Percentiles rank a stretch among this genome's conserved stretches.
phyloP scores from a whole-genome alignment of 805 yeast species.

The Kodamaea fukazawae region DNA sequence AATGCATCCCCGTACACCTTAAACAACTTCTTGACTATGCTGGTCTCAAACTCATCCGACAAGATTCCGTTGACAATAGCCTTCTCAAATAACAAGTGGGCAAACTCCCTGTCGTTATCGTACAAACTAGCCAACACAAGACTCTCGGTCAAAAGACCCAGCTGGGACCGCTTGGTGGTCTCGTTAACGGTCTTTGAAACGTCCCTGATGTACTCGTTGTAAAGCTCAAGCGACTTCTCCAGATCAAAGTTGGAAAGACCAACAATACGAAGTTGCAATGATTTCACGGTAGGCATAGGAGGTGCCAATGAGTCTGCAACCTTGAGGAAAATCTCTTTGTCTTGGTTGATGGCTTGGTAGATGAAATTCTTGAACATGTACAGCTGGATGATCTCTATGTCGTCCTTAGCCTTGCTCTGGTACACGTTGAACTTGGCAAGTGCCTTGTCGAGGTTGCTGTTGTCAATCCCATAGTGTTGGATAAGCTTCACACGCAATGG shows the following conservation, averaged over 20 bases:
- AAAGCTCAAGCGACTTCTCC: constrained; percentile 40
- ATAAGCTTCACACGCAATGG: constrained; percentile 31
- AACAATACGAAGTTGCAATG: constrained; percentile 41
- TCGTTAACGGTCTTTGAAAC: constrained; percentile 32
- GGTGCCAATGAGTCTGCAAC: constrained; percentile 40
- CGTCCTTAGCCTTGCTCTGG: constrained; percentile 35
- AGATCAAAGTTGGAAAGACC: constrained; percentile 38
- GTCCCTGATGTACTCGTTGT: constrained; percentile 43
- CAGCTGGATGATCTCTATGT: constrained; percentile 40
- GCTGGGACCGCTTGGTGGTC: constrained; percentile 33
- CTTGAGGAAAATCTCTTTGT: constrained; percentile 26
- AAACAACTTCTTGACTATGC: constrained; percentile 41
- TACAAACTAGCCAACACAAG: constrained; percentile 43
- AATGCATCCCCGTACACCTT: constrained; percentile 52
- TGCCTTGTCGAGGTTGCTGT: constrained; percentile 26
- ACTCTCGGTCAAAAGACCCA: constrained; percentile 47
- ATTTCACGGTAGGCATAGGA: constrained; percentile 26
- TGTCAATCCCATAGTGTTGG: constrained; percentile 26
- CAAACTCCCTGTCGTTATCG: constrained; percentile 52
- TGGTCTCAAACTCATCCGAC: constrained; percentile 39
- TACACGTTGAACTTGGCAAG: constrained; percentile 40
- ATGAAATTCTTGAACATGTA: constrained; percentile 40
- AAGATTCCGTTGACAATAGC: constrained; percentile 37
- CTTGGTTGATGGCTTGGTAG: constrained; percentile 36
- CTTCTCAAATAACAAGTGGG: constrained; percentile 48